Evolutionary conservation across 441 rosid species (phyloP).

Genomic region (Pelargonium cotyledonis): DNA sequence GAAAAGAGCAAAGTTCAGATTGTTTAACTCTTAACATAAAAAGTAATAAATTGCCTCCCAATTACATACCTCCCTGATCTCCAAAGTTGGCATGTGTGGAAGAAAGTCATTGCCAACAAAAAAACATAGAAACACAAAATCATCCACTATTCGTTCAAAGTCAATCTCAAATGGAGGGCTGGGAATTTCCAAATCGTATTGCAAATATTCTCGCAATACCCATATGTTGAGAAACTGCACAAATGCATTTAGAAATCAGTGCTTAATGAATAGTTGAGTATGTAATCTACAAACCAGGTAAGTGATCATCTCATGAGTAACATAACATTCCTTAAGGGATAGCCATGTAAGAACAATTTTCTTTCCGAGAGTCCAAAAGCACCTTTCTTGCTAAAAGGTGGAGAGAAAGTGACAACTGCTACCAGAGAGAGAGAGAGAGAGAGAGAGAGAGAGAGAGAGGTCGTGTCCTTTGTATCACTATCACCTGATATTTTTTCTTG

Average conservation of each 20-base stretch:
- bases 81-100: constrained; percentile 97
- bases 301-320: too few relatives aligned
- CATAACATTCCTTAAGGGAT: too few relatives aligned
- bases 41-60: constrained; percentile 4
- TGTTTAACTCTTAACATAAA: background rate
- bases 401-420: too few relatives aligned
- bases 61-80: constrained; percentile 80
- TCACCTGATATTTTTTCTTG: constrained; percentile 98
- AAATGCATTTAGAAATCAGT: constrained; percentile 4
- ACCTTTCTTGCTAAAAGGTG: too few relatives aligned
- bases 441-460: constrained; percentile 1
- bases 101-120: constrained; percentile 99
- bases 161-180: constrained; percentile 71
- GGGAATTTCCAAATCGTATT: constrained; percentile 74
- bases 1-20: background rate
- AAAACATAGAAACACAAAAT: constrained; percentile 92
- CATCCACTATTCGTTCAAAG: constrained; percentile 85
- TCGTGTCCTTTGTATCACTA: constrained; percentile 12
- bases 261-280: background rate
- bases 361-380: too few relatives aligned
- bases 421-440: constrained; percentile 10
- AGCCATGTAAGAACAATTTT: too few relatives aligned
- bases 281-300: background rate
- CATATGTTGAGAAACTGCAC: constrained; percentile 85
- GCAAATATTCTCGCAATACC: constrained; percentile 89